phyloP scores from a whole-genome alignment of 2,329 filamentous ascomycete species.

The Ophiostoma tasmaniense region DNA sequence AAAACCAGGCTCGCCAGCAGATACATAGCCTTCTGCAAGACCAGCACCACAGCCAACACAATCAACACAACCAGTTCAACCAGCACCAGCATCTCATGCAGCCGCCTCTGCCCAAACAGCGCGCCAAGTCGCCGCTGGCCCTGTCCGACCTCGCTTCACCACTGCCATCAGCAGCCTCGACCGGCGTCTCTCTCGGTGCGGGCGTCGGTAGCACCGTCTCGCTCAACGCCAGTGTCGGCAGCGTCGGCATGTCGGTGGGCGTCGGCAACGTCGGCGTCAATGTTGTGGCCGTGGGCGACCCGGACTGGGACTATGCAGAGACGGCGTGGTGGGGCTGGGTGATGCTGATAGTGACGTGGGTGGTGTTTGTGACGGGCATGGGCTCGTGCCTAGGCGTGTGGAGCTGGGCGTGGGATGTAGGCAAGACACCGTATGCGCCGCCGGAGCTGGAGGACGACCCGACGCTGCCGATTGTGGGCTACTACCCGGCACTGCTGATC shows the following conservation, averaged over 20 bases:
- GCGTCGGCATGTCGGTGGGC: constrained; percentile 24
- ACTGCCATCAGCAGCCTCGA: constrained; percentile 28
- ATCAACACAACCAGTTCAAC: constrained; percentile 16
- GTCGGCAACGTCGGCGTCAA: constrained; percentile 32
- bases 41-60: constrained; percentile 7
- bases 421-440: constrained; percentile 88
- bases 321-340: constrained; percentile 99
- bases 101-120: constrained; percentile 27
- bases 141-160: constrained; percentile 41
- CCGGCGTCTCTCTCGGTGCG: background rate
- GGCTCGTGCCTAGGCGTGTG: constrained; percentile 89
- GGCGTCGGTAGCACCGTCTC: background rate
- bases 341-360: constrained; percentile 81
- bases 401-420: constrained; percentile 99
- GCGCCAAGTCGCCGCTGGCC: constrained; percentile 53
- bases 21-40: constrained; percentile 2
- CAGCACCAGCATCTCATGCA: constrained; percentile 32
- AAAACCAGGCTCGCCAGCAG: background rate
- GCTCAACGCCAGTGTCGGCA: background rate
- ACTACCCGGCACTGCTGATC: constrained; percentile 91
- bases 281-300: constrained; percentile 29
- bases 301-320: constrained; percentile 81
- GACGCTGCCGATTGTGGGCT: constrained; percentile 89
- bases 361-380: constrained; percentile 94
- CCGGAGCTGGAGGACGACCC: constrained; percentile 92